Percentiles rank a stretch among this genome's conserved stretches.
These are phyloP conservation scores for Epichloe bromicola DNA, from an alignment of 2,329 filamentous ascomycete species.

Conservation along the genomic window DNA sequence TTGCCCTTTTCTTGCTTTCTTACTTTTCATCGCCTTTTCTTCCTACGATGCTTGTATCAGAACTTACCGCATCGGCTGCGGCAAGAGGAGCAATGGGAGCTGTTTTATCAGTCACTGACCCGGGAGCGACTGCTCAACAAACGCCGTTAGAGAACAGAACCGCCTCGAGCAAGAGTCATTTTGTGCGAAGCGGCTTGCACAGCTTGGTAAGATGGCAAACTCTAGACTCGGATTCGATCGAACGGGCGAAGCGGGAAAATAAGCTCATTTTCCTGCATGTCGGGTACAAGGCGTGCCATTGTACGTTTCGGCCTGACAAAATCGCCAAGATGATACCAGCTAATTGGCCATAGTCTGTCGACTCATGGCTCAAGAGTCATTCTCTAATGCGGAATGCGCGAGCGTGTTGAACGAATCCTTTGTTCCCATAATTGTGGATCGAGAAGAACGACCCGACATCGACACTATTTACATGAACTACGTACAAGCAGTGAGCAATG, in stretches of 20 bases:
- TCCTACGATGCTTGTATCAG: slow-evolving; percentile 23
- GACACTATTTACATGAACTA: slow-evolving; percentile 99
- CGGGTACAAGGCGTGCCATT: slow-evolving; percentile 91
- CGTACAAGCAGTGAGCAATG: slow-evolving; percentile 80
- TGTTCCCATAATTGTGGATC: slow-evolving; percentile 83
- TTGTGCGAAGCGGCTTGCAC: slow-evolving; percentile 58
- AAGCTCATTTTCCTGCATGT: slow-evolving; percentile 88
- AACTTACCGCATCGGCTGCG: slow-evolving; percentile 24
- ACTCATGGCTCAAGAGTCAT: slow-evolving; percentile 87
- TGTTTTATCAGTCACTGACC: slow-evolving; percentile 4
- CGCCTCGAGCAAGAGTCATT: slow-evolving; percentile 32
- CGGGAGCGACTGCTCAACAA: slow-evolving; percentile 5
- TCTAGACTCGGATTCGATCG: slow-evolving; percentile 65
- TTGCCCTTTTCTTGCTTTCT: background rate
- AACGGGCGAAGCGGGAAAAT: slow-evolving; percentile 67
- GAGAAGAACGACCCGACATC: slow-evolving; percentile 86
- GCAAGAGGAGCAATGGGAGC: slow-evolving; percentile 16
- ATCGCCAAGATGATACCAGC: slow-evolving; percentile 3
- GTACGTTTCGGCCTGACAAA: slow-evolving; percentile 35
- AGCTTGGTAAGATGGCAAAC: slow-evolving; percentile 89
- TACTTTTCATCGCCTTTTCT: background rate
- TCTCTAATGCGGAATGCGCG: slow-evolving; percentile 71
- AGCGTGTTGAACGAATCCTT: slow-evolving; percentile 74
- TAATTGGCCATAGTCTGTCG: slow-evolving; percentile 50
- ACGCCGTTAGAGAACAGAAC: slow-evolving; percentile 23